phyloP scores from a whole-genome alignment of 768 basidiomycete genomes.

The Phlebiopsis flavidoalba region DNA sequence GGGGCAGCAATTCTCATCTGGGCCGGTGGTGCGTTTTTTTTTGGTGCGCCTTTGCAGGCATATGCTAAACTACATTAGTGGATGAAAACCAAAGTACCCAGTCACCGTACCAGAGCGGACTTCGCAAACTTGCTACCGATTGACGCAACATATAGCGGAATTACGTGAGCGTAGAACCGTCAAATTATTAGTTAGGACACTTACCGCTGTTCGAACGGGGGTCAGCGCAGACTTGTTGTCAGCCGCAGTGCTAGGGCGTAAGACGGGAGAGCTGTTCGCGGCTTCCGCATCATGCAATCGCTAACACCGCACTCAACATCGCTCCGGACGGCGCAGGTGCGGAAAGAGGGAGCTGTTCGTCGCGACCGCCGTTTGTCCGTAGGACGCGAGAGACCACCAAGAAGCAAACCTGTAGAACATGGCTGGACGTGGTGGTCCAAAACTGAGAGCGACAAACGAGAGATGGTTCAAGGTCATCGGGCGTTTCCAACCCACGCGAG shows the following conservation, averaged over 20 bases:
- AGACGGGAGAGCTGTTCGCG: not conserved
- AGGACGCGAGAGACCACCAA: not conserved
- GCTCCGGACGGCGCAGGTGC: not conserved
- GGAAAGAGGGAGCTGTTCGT: not conserved
- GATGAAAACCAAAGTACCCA: not conserved
- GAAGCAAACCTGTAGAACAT: not conserved
- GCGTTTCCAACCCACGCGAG: slow-evolving; percentile 1
- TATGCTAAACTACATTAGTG: not conserved
- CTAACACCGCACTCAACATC: not conserved
- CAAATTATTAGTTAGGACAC: not conserved
- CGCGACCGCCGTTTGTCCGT: not conserved
- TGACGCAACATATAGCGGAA: not conserved
- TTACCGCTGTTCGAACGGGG: not conserved
- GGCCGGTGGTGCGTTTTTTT: too few species aligned
- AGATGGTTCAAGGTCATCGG: not conserved
- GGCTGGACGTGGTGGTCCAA: not conserved
- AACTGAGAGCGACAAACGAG: not conserved
- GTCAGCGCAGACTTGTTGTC: not conserved
- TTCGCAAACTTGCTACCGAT: not conserved
- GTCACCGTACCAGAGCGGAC: not conserved
- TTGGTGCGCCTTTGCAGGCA: not conserved
- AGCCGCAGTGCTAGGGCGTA: not conserved
- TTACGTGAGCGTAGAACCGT: not conserved
- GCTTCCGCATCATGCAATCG: not conserved
- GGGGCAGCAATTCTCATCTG: slow-evolving; percentile 1